Base-by-base conservation (phyloP, 2,329 filamentous ascomycete species). In the Mycosphaerella arachidis region DNA sequence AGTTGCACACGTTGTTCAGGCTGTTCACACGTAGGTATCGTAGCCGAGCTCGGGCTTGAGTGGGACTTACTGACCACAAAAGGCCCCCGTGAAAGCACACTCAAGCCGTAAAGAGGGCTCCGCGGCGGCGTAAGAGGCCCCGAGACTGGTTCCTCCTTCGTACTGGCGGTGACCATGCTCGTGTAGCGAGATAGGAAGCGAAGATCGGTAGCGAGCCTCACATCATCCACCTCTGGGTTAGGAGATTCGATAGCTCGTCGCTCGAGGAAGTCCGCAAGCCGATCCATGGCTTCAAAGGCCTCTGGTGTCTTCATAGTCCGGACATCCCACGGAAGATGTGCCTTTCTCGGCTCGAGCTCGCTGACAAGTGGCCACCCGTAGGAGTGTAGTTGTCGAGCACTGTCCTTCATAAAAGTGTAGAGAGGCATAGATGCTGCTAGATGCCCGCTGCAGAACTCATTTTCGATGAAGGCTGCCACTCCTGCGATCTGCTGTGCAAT, bases 401-500 rank as follows among this genome's bases (percentile, higher is more conserved):
- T 30, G 13, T 60, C 37, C 18, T 59, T 53, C 55, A 61, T 56
- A 13, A 52, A 45, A 9, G 33, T 43, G 33, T 59, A 53, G 3
- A 57, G 31, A n/a, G 58, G 60, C 27, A 63, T 8, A 6, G 48
- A 55, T 4, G 35, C 24, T 50, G 57, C 57, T 9, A 61, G 35
- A 2, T 55, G 43, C 10, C 58, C 58, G 4, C 37, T 48, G 55
- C 60, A 60, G 29, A 56, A 63, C n/a, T 56, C 60, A 40, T 55
- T 50, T 27, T 59, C 55, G 43, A 65, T 55, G 53, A 61, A 65
- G 16, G 51, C 48, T 48, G 60, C 58, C 2, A 61, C 56, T 20
- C 60, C 52, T 18, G 52, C 59, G 30, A 63, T 55, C 12, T 48
- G 53, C n/a, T 58, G 53, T 7, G 58, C 60, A 13, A 63, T 37